Percentiles rank a stretch among this genome's conserved stretches.
These are phyloP conservation scores for Phytophthora foliorum DNA, from an alignment of 352 stramenopile species.

Conservation along the genomic window DNA sequence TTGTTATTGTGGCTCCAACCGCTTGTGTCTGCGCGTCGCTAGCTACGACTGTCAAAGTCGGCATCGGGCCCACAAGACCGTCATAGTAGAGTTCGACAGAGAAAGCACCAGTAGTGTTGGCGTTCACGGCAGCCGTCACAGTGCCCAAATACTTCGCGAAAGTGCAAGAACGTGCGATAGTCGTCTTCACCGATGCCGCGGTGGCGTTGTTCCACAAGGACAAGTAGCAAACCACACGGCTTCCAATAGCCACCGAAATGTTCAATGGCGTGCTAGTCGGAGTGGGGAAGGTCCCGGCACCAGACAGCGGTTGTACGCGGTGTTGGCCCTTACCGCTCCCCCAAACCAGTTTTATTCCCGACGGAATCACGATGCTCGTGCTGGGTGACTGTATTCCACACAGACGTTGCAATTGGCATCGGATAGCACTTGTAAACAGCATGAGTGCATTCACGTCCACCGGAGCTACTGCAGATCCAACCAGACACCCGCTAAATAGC, in stretches of 20 bases:
- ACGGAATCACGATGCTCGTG: constrained; percentile 30
- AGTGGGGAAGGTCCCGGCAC: constrained; percentile 10
- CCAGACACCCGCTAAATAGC: constrained; percentile 45
- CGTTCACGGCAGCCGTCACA: constrained; percentile 38
- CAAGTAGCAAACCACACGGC: constrained; percentile 53
- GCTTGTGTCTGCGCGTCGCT: constrained; percentile 10
- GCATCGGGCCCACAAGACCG: constrained; percentile 58
- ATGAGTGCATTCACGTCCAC: constrained; percentile 47
- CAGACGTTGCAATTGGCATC: constrained; percentile 61
- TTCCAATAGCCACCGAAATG: constrained; percentile 47
- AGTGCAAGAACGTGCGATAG: constrained; percentile 45
- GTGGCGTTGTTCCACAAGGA: constrained; percentile 40
- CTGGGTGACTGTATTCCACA: constrained; percentile 45
- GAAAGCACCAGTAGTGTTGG: constrained; percentile 21
- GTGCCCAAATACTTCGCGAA: constrained; percentile 61
- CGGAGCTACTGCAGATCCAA: constrained; percentile 1
- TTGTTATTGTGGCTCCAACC: constrained; percentile 17
- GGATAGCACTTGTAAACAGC: constrained; percentile 57
- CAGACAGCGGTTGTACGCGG: constrained; percentile 2
- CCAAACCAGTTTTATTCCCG: constrained; percentile 58
- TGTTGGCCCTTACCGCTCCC: constrained; percentile 45
- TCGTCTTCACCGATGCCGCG: constrained; percentile 37
- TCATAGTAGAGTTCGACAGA: constrained; percentile 56
- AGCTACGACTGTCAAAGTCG: constrained; percentile 37
- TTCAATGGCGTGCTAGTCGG: constrained; percentile 28